Evolutionary conservation across 2,329 filamentous ascomycete species (phyloP), one percentile per base, ranked within the genome.

Genomic region (Penicillium frequentans): DNA sequence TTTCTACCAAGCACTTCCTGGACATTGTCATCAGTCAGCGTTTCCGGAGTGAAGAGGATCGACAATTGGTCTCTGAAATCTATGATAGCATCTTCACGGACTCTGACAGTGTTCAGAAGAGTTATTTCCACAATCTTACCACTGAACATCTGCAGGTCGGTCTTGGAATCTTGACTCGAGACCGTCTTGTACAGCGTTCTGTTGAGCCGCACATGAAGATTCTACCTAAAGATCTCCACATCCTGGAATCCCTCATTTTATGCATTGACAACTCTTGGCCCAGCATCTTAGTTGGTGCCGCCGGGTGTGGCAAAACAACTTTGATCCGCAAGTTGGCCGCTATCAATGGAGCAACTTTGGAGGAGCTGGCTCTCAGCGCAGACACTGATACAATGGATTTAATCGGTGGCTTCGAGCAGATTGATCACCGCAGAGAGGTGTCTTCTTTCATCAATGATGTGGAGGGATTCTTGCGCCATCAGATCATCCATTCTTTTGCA

Each of bases 371-470:
- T 0, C 86, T 99, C 76, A 99, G 96, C 70, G 89, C 93, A 7
- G 96, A 99, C 67, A 90, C 96, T 45, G 95, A 99, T 73, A 93
- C 93, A 1, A 96, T 96, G 87, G 95, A 99, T 74, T 85, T 99
- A 55, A 91, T 99, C 55, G 95, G 95, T 68, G 95, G 95, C 0
- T 99, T 96, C 70, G 95, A 99, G 73, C 95, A 99, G 75, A 87
- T 91, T 19, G 95, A 99, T 70, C 86, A 90, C 23, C 82, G 89
- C 51, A 84, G 93, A 54, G 85, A 90, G 59, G 79, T 90, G 5
- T 87, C 89, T 53, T 78, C 80, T n/a, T 80, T 85, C 62, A 69
- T 88, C 7, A 73, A 79, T 26, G 78, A 83, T 48, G 69, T 90
- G 13, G 76, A 78, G 13, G 68, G 76, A 6, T 82, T 82, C 54